Percentiles rank a stretch among this genome's conserved stretches.
phyloP scores from a whole-genome alignment of 768 basidiomycete genomes.

The Royoungia palumana region DNA sequence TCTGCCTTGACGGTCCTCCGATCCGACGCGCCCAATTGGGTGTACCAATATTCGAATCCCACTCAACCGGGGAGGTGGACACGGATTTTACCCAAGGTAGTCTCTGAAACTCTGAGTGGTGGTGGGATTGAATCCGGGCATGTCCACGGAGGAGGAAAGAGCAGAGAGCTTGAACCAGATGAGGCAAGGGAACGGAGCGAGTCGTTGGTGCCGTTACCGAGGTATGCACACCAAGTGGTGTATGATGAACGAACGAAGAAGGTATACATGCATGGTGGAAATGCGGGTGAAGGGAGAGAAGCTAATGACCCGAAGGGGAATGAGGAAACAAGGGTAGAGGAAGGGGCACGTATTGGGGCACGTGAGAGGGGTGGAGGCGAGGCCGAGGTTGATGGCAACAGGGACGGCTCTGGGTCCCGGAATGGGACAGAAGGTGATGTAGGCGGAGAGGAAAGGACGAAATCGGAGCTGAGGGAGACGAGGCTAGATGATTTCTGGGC shows the following conservation, averaged over 20 bases:
- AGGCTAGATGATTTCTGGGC: slow-evolving; percentile 78
- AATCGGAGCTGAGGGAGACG: slow-evolving; percentile 31
- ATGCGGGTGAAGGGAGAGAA: slow-evolving; percentile 46
- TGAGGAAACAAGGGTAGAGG: background rate
- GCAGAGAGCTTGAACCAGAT: background rate
- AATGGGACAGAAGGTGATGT: slow-evolving; percentile 15
- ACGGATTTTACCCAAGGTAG: slow-evolving; percentile 44
- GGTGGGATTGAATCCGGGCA: background rate
- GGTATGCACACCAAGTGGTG: slow-evolving; percentile 79
- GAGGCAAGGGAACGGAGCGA: slow-evolving; percentile 19
- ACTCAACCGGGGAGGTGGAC: slow-evolving; percentile 63
- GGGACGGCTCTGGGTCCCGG: background rate
- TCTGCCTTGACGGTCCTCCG: slow-evolving; percentile 41
- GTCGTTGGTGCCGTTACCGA: slow-evolving; percentile 45
- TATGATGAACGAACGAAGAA: slow-evolving; percentile 57
- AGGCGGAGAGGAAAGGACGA: slow-evolving; percentile 8
- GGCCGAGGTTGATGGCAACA: background rate
- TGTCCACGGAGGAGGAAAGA: background rate
- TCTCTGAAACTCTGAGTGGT: background rate
- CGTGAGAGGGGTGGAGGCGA: background rate
- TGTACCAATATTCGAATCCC: slow-evolving; percentile 55
- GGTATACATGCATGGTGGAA: slow-evolving; percentile 75
- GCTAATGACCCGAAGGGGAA: slow-evolving; percentile 26
- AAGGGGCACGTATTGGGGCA: background rate
- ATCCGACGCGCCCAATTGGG: slow-evolving; percentile 58